These are phyloP conservation scores for Ganoderma resinaceum DNA, from an alignment of 1,284 basidiomycete genomes.

Conservation along the genomic window DNA sequence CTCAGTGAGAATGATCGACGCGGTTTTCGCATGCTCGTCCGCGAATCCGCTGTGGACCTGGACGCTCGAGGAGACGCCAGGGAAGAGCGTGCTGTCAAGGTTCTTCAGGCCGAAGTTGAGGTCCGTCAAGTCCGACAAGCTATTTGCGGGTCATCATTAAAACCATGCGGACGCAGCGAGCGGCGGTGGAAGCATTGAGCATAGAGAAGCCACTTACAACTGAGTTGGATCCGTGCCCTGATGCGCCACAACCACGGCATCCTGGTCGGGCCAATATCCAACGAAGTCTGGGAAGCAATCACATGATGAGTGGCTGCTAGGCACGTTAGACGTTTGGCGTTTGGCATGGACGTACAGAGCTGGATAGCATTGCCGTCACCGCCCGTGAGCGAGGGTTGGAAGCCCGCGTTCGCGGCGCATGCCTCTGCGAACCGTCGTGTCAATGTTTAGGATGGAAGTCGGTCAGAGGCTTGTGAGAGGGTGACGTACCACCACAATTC, in stretches of 20 bases:
- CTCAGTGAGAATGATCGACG: conserved; percentile 44
- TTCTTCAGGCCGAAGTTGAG: conserved; percentile 40
- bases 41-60: conserved; percentile 57
- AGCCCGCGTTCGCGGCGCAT: conserved; percentile 50
- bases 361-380: conserved; percentile 55
- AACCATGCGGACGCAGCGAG: background rate
- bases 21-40: conserved; percentile 52
- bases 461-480: conserved; percentile 11
- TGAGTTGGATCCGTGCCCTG: conserved; percentile 60
- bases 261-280: conserved; percentile 53
- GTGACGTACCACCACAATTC: conserved; percentile 51
- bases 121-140: conserved; percentile 56
- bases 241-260: conserved; percentile 56
- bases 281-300: conserved; percentile 45
- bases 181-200: background rate
- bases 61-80: conserved; percentile 48
- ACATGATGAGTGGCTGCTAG: background rate
- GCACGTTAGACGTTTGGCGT: background rate
- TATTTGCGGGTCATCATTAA: conserved; percentile 26
- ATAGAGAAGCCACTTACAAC: conserved; percentile 38
- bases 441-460: background rate
- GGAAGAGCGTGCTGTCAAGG: conserved; percentile 54
- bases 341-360: conserved; percentile 43
- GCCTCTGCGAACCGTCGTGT: conserved; percentile 34
- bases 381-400: conserved; percentile 50